Evolutionary conservation across 2,329 filamentous ascomycete genomes (phyloP).

Genomic region (Myriosclerotinia curreyana): DNA sequence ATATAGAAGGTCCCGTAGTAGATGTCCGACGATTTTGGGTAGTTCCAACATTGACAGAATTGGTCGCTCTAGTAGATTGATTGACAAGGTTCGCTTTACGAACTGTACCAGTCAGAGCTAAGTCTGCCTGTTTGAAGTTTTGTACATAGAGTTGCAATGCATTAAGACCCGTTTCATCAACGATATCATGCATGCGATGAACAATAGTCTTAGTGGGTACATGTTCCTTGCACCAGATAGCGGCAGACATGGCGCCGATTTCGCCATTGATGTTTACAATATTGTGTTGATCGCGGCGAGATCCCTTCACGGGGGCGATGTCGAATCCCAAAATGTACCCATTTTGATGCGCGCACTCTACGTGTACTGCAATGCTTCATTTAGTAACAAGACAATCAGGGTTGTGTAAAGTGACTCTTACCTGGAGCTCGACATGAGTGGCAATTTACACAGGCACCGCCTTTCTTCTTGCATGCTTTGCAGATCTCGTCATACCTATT

Average conservation of each 20-base stretch:
- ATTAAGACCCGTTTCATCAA: constrained; percentile 68
- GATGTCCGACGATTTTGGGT: constrained; percentile 54
- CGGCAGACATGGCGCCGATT: constrained; percentile 77
- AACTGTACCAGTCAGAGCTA: constrained; percentile 84
- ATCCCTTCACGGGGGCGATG: constrained; percentile 83
- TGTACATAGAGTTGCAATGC: constrained; percentile 83
- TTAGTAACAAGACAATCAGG: neutral
- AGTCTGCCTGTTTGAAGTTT: constrained; percentile 92
- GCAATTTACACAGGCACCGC: constrained; percentile 80
- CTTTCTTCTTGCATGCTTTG: constrained; percentile 73
- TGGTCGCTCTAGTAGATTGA: constrained; percentile 40
- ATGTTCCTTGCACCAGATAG: constrained; percentile 90
- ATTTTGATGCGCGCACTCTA: constrained; percentile 83
- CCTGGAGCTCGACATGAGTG: constrained; percentile 62
- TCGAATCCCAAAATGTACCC: constrained; percentile 88
- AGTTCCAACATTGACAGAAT: constrained; percentile 32
- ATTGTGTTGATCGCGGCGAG: constrained; percentile 74
- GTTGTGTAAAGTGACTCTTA: constrained; percentile 32
- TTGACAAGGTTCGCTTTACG: constrained; percentile 73
- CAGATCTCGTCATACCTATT: constrained; percentile 68
- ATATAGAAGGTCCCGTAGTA: constrained; percentile 45
- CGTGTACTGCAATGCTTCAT: constrained; percentile 55
- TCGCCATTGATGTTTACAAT: constrained; percentile 80
- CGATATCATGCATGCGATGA: constrained; percentile 74
- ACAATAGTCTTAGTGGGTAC: constrained; percentile 66